Evolutionary conservation across 2,329 filamentous ascomycete genomes (phyloP), one percentile per base, ranked within the genome.

Genomic region (Paraphoma sp.): DNA sequence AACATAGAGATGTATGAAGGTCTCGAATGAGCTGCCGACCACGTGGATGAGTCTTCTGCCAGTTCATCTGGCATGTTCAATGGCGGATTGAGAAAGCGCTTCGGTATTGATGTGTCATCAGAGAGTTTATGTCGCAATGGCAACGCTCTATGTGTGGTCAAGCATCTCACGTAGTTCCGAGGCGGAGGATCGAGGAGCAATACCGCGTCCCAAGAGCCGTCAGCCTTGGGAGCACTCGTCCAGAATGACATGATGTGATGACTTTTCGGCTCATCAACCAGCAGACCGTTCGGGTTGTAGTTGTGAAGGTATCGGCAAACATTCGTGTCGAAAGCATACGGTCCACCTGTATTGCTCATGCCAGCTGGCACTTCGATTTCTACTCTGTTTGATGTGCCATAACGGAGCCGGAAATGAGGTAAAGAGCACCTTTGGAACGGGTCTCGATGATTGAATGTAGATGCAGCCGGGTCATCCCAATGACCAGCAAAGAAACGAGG

Each of bases 201-300:
- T 7, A 53, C 45, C 9, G 56, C 49, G 31, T 46, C 42, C 57
- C 57, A 60, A 12, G 50, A 54, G 4, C 57, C 57, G 16, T 60
- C 48, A 9, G 4, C 29, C 8, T 31, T 45, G 14, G 45, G 33
- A 9, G 41, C 38, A 1, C 42, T 54, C 7, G 50, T 57, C 57
- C 57, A 60, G 31, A 60, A 60, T 1, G 54, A 60, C 30, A 60
- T 17, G 2, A 43, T 48, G n/a, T 60, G 54, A 18, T 57, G 51
- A 12, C 54, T 57, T 29, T 50, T 53, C 2, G 57, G 30, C 12
- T 60, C 54, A 33, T 60, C 57, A 31, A 54, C 54, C 16, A 57
- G 23, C 2, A 53, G 46, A 2, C 46, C 57, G 4, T 57, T 51
- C 4, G 36, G 46, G 12, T 48, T 48, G 18, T 57, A 60, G 10